These are phyloP conservation scores for Lichtheimia corymbifera DNA, from an alignment of 371 early-diverging fungal species.

Conservation along the genomic window DNA sequence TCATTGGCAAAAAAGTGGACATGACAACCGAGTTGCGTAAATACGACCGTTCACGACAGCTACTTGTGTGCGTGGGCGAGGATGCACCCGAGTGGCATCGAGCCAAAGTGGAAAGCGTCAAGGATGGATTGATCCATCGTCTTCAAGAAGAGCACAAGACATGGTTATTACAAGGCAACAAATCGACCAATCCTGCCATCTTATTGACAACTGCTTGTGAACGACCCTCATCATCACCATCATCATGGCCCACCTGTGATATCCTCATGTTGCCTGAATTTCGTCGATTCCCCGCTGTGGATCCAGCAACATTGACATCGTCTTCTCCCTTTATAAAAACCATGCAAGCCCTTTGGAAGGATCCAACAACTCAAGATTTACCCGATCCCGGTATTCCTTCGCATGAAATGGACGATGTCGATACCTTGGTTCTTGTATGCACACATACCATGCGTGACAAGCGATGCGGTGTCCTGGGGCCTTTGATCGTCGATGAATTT, in stretches of 20 bases:
- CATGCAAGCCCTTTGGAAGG: conserved; percentile 28
- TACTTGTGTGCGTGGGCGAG: conserved; percentile 43
- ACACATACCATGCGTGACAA: conserved; percentile 46
- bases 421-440: conserved; percentile 45
- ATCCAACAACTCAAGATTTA: conserved; percentile 6
- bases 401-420: conserved; percentile 23
- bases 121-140: conserved; percentile 22
- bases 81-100: conserved; percentile 44
- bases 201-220: conserved; percentile 31
- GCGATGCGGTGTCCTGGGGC: conserved; percentile 48
- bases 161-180: conserved; percentile 3
- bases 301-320: conserved; percentile 5
- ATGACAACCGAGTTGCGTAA: conserved; percentile 25
- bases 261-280: conserved; percentile 46
- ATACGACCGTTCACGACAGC: conserved; percentile 26
- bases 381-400: not conserved
- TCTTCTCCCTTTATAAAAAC: conserved; percentile 16
- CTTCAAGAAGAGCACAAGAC: conserved; percentile 1
- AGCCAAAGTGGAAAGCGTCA: conserved; percentile 40
- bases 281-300: conserved; percentile 21
- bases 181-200: not conserved
- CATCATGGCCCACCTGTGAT: conserved; percentile 23
- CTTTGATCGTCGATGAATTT: conserved; percentile 42
- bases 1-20: conserved; percentile 47
- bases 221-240: conserved; percentile 12